Evolutionary conservation across 129 eudicot genomes (phyloP), one percentile per base, ranked within the genome.

Genomic region (Artemisia argyi): DNA sequence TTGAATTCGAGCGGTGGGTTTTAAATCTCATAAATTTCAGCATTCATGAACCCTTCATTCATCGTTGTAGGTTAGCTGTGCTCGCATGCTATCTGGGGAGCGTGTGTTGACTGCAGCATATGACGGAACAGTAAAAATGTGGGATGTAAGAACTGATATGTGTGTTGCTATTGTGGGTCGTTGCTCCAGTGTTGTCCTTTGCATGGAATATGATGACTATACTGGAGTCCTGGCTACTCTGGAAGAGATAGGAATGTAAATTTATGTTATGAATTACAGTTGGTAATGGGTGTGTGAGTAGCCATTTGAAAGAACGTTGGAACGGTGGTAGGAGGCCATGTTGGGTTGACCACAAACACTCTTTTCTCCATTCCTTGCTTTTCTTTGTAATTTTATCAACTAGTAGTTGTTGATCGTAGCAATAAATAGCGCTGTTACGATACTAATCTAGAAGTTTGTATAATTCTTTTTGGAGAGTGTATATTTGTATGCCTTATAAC

Each of bases 141-240:
- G 99, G 99, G 99, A 95, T 78, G 99, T 90, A 19, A 86, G 97
- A 79, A 90, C 97, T 1, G 97, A 88, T 72, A 80, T 89, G 9
- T 95, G 97, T 84, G 97, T 95, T 39, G 99, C 99, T 19, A 95
- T 97, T 19, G 99, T 95, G 30, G 99, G 96, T 26, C 97, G 96
- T 69, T 86, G 84, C 86, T 81, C 93, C 63, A 84, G 91, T 86
- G 97, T 97, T 60, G 93, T 95, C 65, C 91, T 95, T 69, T 95
- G 97, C 79, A 88, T 95, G 89, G 97, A 95, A 65, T 88, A 90
- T 72, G 94, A 95, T 58, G 97, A 95, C 80, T 82, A 96, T 55
- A 88, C 96, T 0, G 97, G 99, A 53, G 86, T 95, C 30, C 76
- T 95, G 61, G 99, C 97, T 66, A 96, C 99, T 54, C 91, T 48